Evolutionary conservation across 2,329 filamentous ascomycete species (phyloP).

Genomic region (Cercospora zeae-maydis): DNA sequence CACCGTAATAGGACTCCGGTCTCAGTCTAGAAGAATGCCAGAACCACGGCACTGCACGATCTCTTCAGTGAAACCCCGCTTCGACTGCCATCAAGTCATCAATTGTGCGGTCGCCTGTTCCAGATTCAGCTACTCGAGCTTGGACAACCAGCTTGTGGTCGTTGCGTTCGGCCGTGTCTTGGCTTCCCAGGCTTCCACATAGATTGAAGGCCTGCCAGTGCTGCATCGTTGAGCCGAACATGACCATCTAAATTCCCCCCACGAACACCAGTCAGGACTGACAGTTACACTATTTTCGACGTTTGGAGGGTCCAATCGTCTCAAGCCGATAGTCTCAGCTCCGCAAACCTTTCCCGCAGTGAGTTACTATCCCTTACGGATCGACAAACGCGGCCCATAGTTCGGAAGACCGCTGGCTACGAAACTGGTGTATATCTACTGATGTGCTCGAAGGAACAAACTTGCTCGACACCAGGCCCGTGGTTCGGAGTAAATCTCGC

Average conservation of each 20-base stretch:
- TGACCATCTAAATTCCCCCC: background rate
- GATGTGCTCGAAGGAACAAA: background rate
- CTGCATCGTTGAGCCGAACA: background rate
- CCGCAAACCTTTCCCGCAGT: background rate
- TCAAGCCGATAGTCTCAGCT: background rate
- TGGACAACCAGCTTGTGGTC: too few relatives aligned
- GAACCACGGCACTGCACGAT: background rate
- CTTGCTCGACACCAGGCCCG: background rate
- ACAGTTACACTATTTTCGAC: background rate
- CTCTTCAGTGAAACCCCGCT: too few relatives aligned
- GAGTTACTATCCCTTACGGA: background rate
- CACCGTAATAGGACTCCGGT: background rate
- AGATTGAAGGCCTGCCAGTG: background rate
- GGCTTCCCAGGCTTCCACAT: background rate
- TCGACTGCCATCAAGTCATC: too few relatives aligned
- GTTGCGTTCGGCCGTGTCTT: background rate
- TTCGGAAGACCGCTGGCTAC: background rate
- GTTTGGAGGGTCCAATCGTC: background rate
- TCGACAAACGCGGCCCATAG: background rate
- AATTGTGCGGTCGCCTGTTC: too few relatives aligned
- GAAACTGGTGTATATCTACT: background rate
- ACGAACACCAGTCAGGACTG: background rate
- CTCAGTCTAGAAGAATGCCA: background rate
- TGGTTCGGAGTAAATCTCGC: background rate
- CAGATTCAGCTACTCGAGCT: too few relatives aligned